These are phyloP conservation scores for Clonostachys byssicola DNA, from an alignment of 2,329 filamentous ascomycete species.

Conservation along the genomic window DNA sequence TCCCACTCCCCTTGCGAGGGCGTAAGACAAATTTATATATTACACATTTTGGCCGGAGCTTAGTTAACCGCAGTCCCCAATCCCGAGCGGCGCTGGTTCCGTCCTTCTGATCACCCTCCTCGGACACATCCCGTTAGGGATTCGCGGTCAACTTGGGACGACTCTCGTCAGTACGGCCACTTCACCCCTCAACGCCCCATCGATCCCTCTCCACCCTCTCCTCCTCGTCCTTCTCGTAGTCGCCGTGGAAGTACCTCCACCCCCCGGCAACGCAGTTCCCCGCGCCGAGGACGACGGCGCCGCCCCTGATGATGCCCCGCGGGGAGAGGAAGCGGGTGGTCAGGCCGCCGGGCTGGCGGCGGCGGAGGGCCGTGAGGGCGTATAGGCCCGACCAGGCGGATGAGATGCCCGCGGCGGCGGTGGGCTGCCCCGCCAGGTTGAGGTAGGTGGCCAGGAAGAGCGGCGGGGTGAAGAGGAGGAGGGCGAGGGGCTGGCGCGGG, in stretches of 20 bases:
- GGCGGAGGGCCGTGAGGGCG: constrained; percentile 47
- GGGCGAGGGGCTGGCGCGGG: constrained; percentile 44
- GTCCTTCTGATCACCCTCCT: no score
- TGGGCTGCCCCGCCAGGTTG: constrained; percentile 54
- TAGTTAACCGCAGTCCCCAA: no score
- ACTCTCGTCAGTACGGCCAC: no score
- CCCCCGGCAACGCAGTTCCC: constrained; percentile 44
- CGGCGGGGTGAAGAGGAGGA: constrained; percentile 46
- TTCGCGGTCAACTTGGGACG: no score
- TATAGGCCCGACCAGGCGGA: constrained; percentile 56
- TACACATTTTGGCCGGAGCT: no score
- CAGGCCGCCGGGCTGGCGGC: constrained; percentile 26
- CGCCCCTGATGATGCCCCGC: constrained; percentile 40
- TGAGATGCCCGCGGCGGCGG: constrained; percentile 50
- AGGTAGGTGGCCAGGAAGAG: constrained; percentile 55
- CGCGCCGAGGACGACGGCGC: constrained; percentile 43
- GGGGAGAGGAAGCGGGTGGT: constrained; percentile 29
- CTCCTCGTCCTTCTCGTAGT: constrained; percentile 43
- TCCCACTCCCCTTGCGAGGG: no score
- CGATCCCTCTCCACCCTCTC: constrained; percentile 43
- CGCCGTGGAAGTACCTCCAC: constrained; percentile 47
- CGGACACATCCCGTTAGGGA: no score
- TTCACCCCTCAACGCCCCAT: constrained; percentile 28
- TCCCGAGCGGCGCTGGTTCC: no score
- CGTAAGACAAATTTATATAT: no score